Conservation (phyloP, 2,329 filamentous ascomycete species). For the Orbilia quercus region DNA sequence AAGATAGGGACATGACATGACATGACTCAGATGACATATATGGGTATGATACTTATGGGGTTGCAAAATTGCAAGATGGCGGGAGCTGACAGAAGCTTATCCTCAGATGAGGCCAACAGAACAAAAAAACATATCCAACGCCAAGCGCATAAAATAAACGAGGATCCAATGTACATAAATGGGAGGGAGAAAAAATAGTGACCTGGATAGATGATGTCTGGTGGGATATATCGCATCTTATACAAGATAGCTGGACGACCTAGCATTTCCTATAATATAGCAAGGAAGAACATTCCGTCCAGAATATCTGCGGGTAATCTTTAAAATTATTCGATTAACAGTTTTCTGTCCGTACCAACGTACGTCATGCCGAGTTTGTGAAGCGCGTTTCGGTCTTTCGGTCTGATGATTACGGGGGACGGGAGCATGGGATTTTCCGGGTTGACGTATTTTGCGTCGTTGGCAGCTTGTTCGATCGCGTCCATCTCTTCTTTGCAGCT, state of each 20-base stretch:
- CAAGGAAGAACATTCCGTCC: conserved; percentile 5
- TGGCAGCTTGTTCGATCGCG: conserved; percentile 93
- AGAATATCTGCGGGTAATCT: too few species aligned
- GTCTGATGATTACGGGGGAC: conserved; percentile 81
- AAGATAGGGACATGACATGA: too few species aligned
- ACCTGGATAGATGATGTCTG: conserved; percentile 7
- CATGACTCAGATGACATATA: too few species aligned
- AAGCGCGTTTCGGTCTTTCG: conserved; percentile 76
- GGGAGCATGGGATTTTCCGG: conserved; percentile 94
- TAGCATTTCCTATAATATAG: too few species aligned
- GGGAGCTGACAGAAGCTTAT: too few species aligned
- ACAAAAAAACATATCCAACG: conserved; percentile 36
- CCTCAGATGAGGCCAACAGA: not conserved
- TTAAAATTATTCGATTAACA: conserved; percentile 76
- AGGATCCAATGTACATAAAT: conserved; percentile 42
- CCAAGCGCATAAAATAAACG: conserved; percentile 17
- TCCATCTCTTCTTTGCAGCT: conserved; percentile 99
- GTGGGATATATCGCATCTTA: not conserved
- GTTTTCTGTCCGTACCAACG: conserved; percentile 72
- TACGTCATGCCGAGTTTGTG: conserved; percentile 72
- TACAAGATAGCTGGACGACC: too few species aligned
- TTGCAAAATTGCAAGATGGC: too few species aligned
- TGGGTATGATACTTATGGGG: too few species aligned
- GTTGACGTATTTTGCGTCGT: conserved; percentile 88
- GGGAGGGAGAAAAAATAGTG: conserved; percentile 14